Base-by-base conservation (phyloP, 1,284 basidiomycete species). In the Tetrapyrgos nigripes region DNA sequence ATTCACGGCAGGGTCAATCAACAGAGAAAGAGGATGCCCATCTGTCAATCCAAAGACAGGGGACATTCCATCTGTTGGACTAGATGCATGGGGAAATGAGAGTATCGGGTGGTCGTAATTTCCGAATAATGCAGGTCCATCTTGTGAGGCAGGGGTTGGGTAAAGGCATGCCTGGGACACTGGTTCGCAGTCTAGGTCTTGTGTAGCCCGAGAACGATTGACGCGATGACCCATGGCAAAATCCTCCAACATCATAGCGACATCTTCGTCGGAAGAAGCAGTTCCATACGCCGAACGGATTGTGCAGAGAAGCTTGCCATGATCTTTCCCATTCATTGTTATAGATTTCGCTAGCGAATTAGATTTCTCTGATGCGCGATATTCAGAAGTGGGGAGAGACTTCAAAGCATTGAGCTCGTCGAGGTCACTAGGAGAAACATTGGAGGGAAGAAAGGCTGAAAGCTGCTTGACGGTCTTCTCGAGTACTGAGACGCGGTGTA, bases 241-340 rank as follows among this genome's bases (percentile, higher is more conserved):
- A 50, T 69, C 67, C 50, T 67, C 67, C 14, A 69, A 62, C 64
- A 69, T 69, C 67, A 69, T 67, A 1, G 66, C 67, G 11, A 64
- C 65, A 46, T 67, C 67, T 51, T 69, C 67, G 46, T 69, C 66
- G 8, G 58, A 64, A 29, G 65, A 60, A 35, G 58, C 55, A n/a
- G 59, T 52, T 1, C 62, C 66, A 51, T 63, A 66, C 0, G 63
- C 55, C n/a, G 66, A 63, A 13, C 63, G 61, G 23, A 65, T 66
- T 23, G 50, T 50, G 10, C 65, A 65, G 28, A 49, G 53, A 21
- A 55, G 26, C 17, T 52, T 53, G 17, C 2, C n/a, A 27, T 14
- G 21, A 24, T 28, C 48, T 31, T n/a, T 29, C n/a, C n/a, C 23
- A 43, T 46, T 55, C 27, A 33, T 24, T n/a, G 29, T 14, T 40